Evolutionary conservation across 148 eudicot genomes (phyloP).

Genomic region (Rhododendron henanense): DNA sequence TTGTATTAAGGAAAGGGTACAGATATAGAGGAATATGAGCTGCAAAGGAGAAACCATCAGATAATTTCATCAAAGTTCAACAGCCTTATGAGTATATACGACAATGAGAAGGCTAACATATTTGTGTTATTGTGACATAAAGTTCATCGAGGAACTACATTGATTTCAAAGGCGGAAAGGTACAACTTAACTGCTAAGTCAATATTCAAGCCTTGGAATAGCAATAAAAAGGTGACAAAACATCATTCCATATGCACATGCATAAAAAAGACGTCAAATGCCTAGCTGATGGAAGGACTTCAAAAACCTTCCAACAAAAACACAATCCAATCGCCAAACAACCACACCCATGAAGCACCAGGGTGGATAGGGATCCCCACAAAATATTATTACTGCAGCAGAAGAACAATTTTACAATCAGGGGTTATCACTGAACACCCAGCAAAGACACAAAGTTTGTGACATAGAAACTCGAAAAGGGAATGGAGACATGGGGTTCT

Average conservation of each 20-base stretch:
- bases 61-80: neutral
- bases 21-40: slow-evolving; percentile 94
- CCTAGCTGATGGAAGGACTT: neutral
- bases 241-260: neutral
- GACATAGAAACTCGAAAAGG: neutral
- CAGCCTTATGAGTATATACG: neutral
- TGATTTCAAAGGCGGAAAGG: neutral
- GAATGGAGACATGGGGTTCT: neutral
- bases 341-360: neutral
- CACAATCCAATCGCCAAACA: neutral
- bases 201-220: neutral
- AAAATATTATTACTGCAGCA: neutral
- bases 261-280: neutral
- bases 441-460: neutral
- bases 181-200: neutral
- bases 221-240: neutral
- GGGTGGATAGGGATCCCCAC: neutral
- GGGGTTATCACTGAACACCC: neutral
- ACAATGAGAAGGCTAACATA: neutral
- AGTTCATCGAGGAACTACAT: neutral
- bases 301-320: neutral
- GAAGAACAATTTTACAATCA: neutral
- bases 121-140: neutral
- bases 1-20: slow-evolving; percentile 93
- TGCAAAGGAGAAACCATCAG: slow-evolving; percentile 32